Base-by-base conservation (phyloP, 768 basidiomycete species). In the Ramaria sp. region DNA sequence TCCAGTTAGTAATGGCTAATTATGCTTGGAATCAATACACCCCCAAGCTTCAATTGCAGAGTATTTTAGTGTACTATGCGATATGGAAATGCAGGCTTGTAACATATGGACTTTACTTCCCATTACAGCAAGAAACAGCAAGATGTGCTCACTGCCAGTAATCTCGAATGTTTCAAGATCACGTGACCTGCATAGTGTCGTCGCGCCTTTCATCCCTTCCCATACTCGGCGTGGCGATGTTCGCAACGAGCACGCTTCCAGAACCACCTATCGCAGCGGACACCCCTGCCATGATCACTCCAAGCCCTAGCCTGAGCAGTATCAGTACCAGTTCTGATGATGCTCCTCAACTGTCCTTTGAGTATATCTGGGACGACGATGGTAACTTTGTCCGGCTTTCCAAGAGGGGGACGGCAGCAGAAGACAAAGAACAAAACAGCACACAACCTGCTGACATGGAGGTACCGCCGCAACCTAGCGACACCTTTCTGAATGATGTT, bases 341-440 rank as follows among this genome's bases (percentile, higher is more conserved):
- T 58, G 79, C 78, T 1, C 78, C 77, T 12, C 68, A 83, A 61
- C 75, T 83, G 50, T 82, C 80, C 6, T 83, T 85, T 65, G 79
- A 81, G 60, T 85, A 82, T 57, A 71, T 77, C 58, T 71, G 69
- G 42, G 78, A 80, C 67, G 68, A 71, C 10, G 69, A 77, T 7
- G 82, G 81, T 6, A 74, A 82, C 56, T 70, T 72, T 53, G 69
- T 81, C 44, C 78, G 82, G 12, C 70, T 75, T 16, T 78, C 79
- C 5, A 82, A 80, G 62, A 76, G 77, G 42, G 20, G 20, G 4
- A 5, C 43, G 13, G 12, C 32, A 20, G 9, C 18, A 28, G 27
- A 42, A 36, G 20, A 9, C 32, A 52, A 25, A 20, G 27, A 27
- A 2, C 22, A 47, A 6, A 13, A 15, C 24, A 28, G 36, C 15